Conservation (phyloP, 177 flowering plant genomes). For the Vitis hybrid region DNA sequence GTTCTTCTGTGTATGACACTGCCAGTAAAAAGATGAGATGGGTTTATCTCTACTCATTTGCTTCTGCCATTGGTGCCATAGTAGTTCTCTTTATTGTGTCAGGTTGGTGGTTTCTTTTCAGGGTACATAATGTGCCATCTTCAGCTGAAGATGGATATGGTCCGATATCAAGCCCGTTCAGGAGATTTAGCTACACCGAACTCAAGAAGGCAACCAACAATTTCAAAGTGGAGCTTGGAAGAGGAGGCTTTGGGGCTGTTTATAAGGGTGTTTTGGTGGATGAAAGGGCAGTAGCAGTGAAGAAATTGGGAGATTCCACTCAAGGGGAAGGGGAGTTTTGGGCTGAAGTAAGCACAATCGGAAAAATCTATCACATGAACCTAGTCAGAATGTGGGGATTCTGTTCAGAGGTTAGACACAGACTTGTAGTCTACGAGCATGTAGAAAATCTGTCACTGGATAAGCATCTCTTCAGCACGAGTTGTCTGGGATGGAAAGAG, state of each 20-base stretch:
- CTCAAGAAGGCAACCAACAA: conserved; percentile 50
- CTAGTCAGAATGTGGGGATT: conserved; percentile 62
- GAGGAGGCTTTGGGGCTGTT: conserved; percentile 61
- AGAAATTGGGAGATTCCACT: conserved; percentile 39
- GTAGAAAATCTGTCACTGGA: conserved; percentile 33
- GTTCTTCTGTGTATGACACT: conserved; percentile 15
- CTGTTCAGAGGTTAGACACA: conserved; percentile 40
- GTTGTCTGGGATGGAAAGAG: conserved; percentile 39
- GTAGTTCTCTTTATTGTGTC: conserved; percentile 30
- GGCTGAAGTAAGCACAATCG: conserved; percentile 61
- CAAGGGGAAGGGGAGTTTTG: conserved; percentile 55
- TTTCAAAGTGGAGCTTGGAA: conserved; percentile 51
- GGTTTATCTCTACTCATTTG: conserved; percentile 38
- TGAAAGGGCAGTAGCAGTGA: conserved; percentile 51
- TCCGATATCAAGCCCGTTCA: conserved; percentile 38
- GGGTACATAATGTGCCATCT: conserved; percentile 20
- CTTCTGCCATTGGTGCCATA: conserved; percentile 33
- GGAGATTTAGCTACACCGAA: conserved; percentile 44
- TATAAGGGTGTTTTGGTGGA: conserved; percentile 51
- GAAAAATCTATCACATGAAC: conserved; percentile 62
- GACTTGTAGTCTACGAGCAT: conserved; percentile 37
- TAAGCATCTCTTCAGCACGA: conserved; percentile 21
- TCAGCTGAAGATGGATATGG: conserved; percentile 36
- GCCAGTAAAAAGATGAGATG: conserved; percentile 24
- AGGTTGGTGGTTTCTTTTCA: conserved; percentile 46